These are phyloP conservation scores for Sanghuangporus sanghuang DNA, from an alignment of 1,284 basidiomycete species.

Conservation along the genomic window DNA sequence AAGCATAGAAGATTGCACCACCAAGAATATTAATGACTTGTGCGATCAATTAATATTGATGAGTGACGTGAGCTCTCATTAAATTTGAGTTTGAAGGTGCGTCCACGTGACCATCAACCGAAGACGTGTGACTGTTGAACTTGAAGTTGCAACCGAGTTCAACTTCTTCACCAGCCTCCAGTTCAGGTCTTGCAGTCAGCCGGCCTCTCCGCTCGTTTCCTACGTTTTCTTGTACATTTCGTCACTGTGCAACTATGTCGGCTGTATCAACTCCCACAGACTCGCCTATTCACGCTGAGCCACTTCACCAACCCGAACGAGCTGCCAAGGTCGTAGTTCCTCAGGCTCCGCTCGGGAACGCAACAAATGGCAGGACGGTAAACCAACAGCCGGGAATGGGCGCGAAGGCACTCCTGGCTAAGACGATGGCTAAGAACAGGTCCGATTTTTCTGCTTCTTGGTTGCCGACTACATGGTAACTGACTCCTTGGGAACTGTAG, in stretches of 20 bases:
- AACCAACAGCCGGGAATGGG: conserved; percentile 68
- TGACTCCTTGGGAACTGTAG: conserved; percentile 34
- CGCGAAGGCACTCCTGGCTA: conserved; percentile 81
- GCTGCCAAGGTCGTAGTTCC: conserved; percentile 76
- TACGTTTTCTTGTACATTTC: neutral
- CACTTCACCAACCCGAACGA: conserved; percentile 78
- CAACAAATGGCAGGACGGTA: conserved; percentile 38
- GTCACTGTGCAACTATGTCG: conserved; percentile 42
- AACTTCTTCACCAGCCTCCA: neutral
- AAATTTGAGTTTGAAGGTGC: neutral
- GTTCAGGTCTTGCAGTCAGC: neutral
- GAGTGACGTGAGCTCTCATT: too few relatives aligned
- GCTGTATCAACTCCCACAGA: conserved; percentile 53
- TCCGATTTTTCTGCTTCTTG: conserved; percentile 35
- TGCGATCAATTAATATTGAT: neutral
- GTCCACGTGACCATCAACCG: conserved; percentile 6
- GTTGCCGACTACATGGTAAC: neutral
- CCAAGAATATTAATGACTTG: neutral
- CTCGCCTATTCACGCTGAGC: conserved; percentile 62
- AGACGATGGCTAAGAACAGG: conserved; percentile 82
- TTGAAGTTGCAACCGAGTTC: neutral
- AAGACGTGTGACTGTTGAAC: conserved; percentile 1
- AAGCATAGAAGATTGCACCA: neutral
- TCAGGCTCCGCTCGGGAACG: conserved; percentile 72
- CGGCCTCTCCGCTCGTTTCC: neutral